A percentile compares a stretch with the other conserved stretches of the same genome.
Conservation (phyloP, 1,139 yeast species). For the Pichia sp. region DNA sequence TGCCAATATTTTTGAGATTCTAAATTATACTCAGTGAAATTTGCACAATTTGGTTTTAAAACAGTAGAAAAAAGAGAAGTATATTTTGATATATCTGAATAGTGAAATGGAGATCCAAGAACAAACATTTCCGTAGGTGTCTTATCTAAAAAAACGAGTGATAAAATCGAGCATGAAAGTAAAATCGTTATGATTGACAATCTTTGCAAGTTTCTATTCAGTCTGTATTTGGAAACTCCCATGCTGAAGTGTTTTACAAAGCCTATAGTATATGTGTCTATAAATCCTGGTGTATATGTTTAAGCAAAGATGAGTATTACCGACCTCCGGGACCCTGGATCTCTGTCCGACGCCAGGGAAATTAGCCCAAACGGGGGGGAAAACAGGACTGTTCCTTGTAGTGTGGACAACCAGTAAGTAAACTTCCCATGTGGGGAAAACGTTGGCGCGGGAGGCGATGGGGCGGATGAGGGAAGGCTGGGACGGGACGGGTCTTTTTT, state of each 20-base stretch:
- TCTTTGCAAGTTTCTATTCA: slow-evolving; percentile 4
- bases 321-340: too few relatives aligned
- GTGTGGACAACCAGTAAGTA: too few relatives aligned
- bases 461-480: too few relatives aligned
- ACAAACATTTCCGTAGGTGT: slow-evolving; percentile 4
- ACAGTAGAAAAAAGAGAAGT: slow-evolving; percentile 14
- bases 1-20: slow-evolving; percentile 25
- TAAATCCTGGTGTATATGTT: too few relatives aligned
- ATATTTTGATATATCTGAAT: slow-evolving; percentile 12
- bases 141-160: slow-evolving; percentile 4
- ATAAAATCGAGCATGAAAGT: slow-evolving; percentile 1
- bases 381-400: background rate
- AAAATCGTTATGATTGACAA: slow-evolving; percentile 4
- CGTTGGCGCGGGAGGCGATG: too few relatives aligned
- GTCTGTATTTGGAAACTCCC: slow-evolving; percentile 7
- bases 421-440: too few relatives aligned
- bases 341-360: too few relatives aligned
- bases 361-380: too few relatives aligned
- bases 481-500: too few relatives aligned
- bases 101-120: slow-evolving; percentile 2
- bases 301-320: too few relatives aligned
- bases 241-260: too few relatives aligned
- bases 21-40: slow-evolving; percentile 20
- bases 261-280: too few relatives aligned
- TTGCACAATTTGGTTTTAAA: slow-evolving; percentile 22